Base-by-base conservation (phyloP, 1,284 basidiomycete species). In the Hemileia vastatrix region DNA sequence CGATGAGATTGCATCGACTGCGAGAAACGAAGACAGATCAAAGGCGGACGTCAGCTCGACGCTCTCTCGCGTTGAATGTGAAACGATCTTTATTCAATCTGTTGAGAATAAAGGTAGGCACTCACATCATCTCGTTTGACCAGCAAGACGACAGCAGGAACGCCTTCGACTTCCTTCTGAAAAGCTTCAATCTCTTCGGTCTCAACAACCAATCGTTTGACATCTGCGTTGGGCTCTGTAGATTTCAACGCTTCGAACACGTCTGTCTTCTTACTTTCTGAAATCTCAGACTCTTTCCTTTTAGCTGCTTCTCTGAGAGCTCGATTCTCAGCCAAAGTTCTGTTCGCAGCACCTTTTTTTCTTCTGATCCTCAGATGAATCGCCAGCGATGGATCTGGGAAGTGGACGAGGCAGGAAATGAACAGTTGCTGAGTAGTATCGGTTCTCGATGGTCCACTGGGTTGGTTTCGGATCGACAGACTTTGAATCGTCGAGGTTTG, bases 61-160 rank as follows among this genome's bases (percentile, higher is more conserved):
- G 27, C 27, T 27, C 27, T 27, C 27, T 27, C 27, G 27, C 36
- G 36, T 11, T 15, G 9, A 40, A 40, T 15, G 36, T 15, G 36
- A 40, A 11, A 15, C 36, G 15, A 40, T 40, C 36, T 40, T 11
- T 40, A 9, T 11, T 40, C 15, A 11, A 15, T 40, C 36, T 40
- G 8, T 40, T 40, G 36, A 40, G 36, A 9, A 15, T 11, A 40
- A 40, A 15, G 8, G 36, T 11, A 6, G 8, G 24, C 23, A 52
- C 62, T 61, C 47, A 64, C 62, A n/a, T 51, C 4, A 5, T 24
- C 27, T 40, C 49, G 27, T 32, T 43, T 48, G 8, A 64, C 36
- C 15, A 63, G 2, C 15, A 64, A 23, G 19, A 64, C 53, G 19
- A 64, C 50, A 24, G 63, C 63, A 24, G 57, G 44, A 4, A 64